Conservation (phyloP, 768 basidiomycete species). For the Termitomyces bulborhizus region DNA sequence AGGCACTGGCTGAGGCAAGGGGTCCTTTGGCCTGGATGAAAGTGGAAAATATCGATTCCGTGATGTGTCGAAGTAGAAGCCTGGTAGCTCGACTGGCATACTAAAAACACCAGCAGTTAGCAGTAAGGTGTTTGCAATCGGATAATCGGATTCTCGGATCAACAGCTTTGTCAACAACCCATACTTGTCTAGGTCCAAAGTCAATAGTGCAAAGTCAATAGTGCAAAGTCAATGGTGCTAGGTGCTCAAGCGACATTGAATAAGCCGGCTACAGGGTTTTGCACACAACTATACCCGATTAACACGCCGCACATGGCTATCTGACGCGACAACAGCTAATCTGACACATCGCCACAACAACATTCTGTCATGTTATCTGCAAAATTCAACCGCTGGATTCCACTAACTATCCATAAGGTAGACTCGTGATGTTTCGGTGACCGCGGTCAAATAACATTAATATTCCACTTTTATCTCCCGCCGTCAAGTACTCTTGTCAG, state of each 20-base stretch:
- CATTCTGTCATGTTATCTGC: too few relatives aligned
- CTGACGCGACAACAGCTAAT: neutral
- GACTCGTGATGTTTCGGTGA: neutral
- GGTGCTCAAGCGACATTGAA: too few relatives aligned
- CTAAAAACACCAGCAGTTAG: too few relatives aligned
- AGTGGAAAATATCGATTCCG: conserved; percentile 53
- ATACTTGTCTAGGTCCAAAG: too few relatives aligned
- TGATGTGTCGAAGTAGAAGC: conserved; percentile 48
- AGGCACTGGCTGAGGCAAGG: conserved; percentile 2
- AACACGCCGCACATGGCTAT: too few relatives aligned
- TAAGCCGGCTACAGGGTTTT: neutral
- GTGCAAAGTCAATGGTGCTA: neutral
- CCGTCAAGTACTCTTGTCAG: neutral
- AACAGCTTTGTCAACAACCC: too few relatives aligned
- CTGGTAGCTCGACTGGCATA: conserved; percentile 50
- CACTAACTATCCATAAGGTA: too few relatives aligned
- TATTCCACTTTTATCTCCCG: neutral
- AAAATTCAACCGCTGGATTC: too few relatives aligned
- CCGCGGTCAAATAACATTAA: neutral
- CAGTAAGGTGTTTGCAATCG: too few relatives aligned
- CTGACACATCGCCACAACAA: too few relatives aligned
- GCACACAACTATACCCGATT: too few relatives aligned
- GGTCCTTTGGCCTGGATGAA: conserved; percentile 29
- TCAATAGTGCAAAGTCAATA: neutral
- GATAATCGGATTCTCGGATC: neutral